phyloP scores from a whole-genome alignment of 306 rosid species.

The Sesbania bispinosa region DNA sequence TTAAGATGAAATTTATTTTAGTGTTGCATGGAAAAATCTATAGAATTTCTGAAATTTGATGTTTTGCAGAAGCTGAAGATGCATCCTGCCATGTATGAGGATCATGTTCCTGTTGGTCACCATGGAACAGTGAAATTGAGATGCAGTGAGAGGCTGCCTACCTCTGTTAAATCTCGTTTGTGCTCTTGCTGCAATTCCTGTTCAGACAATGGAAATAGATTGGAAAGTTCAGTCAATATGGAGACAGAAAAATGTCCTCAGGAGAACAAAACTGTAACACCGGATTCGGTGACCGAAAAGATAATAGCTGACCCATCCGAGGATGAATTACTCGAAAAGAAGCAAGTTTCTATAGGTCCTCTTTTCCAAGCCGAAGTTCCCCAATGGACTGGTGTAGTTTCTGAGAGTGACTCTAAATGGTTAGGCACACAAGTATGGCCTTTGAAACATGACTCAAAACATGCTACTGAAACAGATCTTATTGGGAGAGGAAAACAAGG shows the following conservation, averaged over 20 bases:
- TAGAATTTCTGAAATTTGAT: conserved; percentile 5
- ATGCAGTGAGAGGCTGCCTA: conserved; percentile 49
- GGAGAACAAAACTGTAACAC: conserved; percentile 26
- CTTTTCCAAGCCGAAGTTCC: conserved; percentile 69
- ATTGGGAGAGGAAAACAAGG: conserved; percentile 52
- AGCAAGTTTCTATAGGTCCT: conserved; percentile 53
- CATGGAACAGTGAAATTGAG: conserved; percentile 45
- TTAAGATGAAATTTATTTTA: background rate
- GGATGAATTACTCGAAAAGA: conserved; percentile 28
- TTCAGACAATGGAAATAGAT: conserved; percentile 29
- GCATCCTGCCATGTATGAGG: conserved; percentile 86
- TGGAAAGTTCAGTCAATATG: conserved; percentile 2
- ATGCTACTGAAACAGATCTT: conserved; percentile 10
- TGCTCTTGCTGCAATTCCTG: conserved; percentile 55
- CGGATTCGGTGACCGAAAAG: conserved; percentile 7
- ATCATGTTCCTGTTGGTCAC: conserved; percentile 32
- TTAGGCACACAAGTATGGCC: conserved; percentile 69
- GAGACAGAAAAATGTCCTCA: conserved; percentile 32
- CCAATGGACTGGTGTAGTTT: conserved; percentile 61
- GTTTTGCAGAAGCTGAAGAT: conserved; percentile 81
- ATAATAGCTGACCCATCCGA: background rate
- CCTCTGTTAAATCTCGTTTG: conserved; percentile 32
- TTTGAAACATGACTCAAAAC: conserved; percentile 16
- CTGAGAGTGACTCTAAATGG: conserved; percentile 76
- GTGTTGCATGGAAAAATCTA: background rate